Conservation (phyloP, 805 yeast genomes). For the Candida ipomoeae region DNA sequence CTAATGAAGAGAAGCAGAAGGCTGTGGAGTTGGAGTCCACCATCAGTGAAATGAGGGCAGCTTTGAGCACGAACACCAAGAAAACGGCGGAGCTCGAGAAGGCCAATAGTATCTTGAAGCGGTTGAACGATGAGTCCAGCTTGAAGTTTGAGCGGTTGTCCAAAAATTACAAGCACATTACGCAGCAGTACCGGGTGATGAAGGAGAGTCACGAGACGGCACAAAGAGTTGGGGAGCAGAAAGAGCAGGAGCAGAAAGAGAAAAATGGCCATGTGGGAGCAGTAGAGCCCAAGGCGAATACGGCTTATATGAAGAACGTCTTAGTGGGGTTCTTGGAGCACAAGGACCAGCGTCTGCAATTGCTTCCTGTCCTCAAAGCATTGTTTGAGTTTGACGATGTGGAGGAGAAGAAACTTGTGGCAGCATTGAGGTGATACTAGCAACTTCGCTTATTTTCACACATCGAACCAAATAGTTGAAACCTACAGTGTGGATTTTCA, state of each 20-base stretch:
- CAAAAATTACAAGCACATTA: conserved; percentile 64
- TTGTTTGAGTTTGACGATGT: conserved; percentile 61
- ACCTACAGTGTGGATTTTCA: neutral
- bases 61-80: conserved; percentile 48
- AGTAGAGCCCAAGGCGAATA: conserved; percentile 33
- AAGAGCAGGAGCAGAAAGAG: too few species aligned
- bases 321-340: conserved; percentile 88
- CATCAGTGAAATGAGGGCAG: conserved; percentile 45
- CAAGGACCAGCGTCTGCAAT: conserved; percentile 81
- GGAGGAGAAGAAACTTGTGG: conserved; percentile 71
- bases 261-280: conserved; percentile 8
- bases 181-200: conserved; percentile 51
- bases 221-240: conserved; percentile 10
- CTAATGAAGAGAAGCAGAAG: conserved; percentile 10
- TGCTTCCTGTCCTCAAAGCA: conserved; percentile 81
- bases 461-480: too few species aligned
- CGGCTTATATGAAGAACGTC: conserved; percentile 84
- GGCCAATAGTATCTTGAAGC: conserved; percentile 50
- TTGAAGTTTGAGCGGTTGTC: conserved; percentile 63
- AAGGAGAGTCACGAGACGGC: conserved; percentile 23
- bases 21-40: conserved; percentile 26
- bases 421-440: conserved; percentile 41
- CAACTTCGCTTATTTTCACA: too few species aligned
- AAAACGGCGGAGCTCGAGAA: conserved; percentile 55
- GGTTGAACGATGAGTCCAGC: conserved; percentile 61